Base-by-base conservation (phyloP, 495 filamentous ascomycete species). In the Penicillium pancosmium region DNA sequence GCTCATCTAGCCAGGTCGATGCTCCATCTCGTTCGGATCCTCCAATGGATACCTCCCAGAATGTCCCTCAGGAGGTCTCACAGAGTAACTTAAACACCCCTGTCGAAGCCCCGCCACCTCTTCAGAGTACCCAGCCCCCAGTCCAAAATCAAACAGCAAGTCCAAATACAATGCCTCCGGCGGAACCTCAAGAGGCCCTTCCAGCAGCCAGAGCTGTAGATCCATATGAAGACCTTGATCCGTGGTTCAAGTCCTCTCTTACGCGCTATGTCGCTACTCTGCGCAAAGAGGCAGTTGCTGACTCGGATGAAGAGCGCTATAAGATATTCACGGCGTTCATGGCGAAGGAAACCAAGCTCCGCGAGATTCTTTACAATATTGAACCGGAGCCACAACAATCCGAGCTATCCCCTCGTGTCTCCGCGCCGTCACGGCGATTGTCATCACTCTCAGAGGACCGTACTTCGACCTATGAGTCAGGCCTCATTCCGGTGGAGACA, bases 201-300 rank as follows among this genome's bases (percentile, higher is more conserved):
- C 38, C 56, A 11, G 38, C 55, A 47, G 41, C 62, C 18, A 69
- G 65, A 23, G 41, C 50, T 7, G 34, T 68, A 40, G 79, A 79
- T 62, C 78, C 74, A 9, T 80, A 79, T 52, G 78, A 77, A 34
- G 79, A 82, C 62, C 67, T 84, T 11, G 80, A 82, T 41, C 76
- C 80, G 2, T 82, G 80, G 80, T 81, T 69, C 25, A 79, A 76
- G 60, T 80, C 81, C 10, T 84, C 81, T 46, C 57, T 84, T 35
- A 73, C 75, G 27, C 79, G 81, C 21, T 84, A 78, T 61, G 70
- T 81, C 16, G 73, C 79, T 9, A 82, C 83, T 79, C 61, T 84
- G 21, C 79, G 76, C 25, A 82, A 84, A 60, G 81, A 84, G 61
- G 74, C 77, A 19, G 73, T 76, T 23, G 80, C 78, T 11, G 74